These are phyloP conservation scores for Podospora pseudocomata DNA, from an alignment of 495 filamentous ascomycete genomes.

Conservation along the genomic window DNA sequence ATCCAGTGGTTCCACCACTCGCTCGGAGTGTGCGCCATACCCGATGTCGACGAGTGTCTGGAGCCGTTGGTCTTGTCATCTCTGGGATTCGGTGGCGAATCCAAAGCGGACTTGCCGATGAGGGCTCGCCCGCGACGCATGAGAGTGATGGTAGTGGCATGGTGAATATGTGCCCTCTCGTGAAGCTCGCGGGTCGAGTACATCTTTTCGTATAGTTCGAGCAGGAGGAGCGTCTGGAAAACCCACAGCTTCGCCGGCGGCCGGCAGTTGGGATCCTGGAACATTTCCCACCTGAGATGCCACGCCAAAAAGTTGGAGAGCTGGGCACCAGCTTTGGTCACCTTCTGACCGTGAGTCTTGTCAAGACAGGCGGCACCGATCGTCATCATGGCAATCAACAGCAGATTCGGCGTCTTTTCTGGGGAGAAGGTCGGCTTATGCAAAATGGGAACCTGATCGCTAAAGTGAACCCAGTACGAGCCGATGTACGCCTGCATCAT, in stretches of 20 bases:
- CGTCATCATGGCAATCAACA: conserved; percentile 90
- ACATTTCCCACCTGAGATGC: conserved; percentile 90
- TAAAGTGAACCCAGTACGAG: conserved; percentile 93
- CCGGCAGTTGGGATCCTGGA: conserved; percentile 85
- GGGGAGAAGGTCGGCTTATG: conserved; percentile 92
- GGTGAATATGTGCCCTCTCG: conserved; percentile 94
- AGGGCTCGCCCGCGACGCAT: conserved; percentile 92
- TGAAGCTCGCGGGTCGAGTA: conserved; percentile 87
- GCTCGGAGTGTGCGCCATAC: conserved; percentile 62
- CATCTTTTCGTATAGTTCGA: conserved; percentile 97
- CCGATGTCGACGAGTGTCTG: conserved; percentile 57
- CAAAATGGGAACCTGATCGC: conserved; percentile 89
- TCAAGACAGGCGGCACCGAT: conserved; percentile 90
- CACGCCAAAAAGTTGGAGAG: conserved; percentile 84
- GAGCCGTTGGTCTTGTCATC: conserved; percentile 61
- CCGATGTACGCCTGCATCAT: conserved; percentile 96
- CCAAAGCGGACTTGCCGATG: conserved; percentile 82
- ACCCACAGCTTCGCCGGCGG: conserved; percentile 97
- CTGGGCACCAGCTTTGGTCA: conserved; percentile 69
- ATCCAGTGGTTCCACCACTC: conserved; percentile 98
- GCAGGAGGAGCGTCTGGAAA: conserved; percentile 83
- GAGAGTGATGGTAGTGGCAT: conserved; percentile 90
- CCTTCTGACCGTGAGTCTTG: conserved; percentile 66
- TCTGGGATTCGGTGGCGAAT: conserved; percentile 78
- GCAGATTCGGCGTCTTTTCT: conserved; percentile 75